These are phyloP conservation scores for Pseudogymnoascus sp. DNA, from an alignment of 2,329 filamentous ascomycete species.

Conservation along the genomic window DNA sequence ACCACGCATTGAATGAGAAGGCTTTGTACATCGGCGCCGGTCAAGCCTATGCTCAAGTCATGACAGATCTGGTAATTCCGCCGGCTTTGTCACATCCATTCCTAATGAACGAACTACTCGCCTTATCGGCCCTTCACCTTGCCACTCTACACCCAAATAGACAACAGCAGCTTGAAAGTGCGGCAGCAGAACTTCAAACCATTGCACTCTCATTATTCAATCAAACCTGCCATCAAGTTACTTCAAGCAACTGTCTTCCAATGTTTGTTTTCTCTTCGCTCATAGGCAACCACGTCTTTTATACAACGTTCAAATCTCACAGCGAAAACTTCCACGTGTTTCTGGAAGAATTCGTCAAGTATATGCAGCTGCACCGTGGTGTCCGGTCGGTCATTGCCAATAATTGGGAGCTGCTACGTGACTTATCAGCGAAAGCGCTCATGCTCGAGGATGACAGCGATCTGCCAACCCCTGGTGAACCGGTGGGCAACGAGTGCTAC, in stretches of 20 bases:
- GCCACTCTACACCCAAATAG: conserved; percentile 24
- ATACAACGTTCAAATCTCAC: conserved; percentile 28
- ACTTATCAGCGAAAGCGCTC: conserved; percentile 21
- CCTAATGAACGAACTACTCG: conserved; percentile 31
- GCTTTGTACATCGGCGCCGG: background rate
- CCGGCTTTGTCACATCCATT: conserved; percentile 25
- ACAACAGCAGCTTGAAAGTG: conserved; percentile 20
- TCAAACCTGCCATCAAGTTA: conserved; percentile 18
- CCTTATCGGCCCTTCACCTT: conserved; percentile 30
- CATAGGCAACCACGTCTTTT: conserved; percentile 32
- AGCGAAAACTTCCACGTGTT: conserved; percentile 25
- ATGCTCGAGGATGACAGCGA: conserved; percentile 14
- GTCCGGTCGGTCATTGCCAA: conserved; percentile 20
- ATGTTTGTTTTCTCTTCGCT: conserved; percentile 28
- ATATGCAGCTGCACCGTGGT: conserved; percentile 27
- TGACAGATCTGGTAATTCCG: conserved; percentile 15
- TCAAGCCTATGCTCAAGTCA: background rate
- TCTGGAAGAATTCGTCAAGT: conserved; percentile 25
- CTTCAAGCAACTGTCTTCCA: conserved; percentile 22
- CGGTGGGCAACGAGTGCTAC: conserved; percentile 11
- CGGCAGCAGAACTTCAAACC: conserved; percentile 27
- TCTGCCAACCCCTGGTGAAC: background rate
- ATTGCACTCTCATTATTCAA: conserved; percentile 28
- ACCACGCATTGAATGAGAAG: conserved; percentile 25
- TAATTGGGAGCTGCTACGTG: conserved; percentile 17